Evolutionary conservation across 305 asterid species (phyloP).

Genomic region (Lippia alba): DNA sequence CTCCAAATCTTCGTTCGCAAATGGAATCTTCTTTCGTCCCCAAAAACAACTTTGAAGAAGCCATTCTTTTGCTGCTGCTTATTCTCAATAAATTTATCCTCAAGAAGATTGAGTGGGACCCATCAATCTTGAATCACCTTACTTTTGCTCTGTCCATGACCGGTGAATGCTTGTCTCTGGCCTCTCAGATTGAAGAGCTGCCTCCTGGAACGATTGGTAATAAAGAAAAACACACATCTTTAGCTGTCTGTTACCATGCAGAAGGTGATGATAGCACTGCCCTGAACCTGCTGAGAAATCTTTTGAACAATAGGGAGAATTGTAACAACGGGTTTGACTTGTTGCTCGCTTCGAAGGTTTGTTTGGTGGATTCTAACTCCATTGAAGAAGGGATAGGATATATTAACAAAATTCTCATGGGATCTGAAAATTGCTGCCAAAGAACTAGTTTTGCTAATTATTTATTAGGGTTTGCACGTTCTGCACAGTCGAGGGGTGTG

Average conservation of each 20-base stretch:
- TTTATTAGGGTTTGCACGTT: conserved; percentile 65
- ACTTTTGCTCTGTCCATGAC: conserved; percentile 74
- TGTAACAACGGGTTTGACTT: conserved; percentile 49
- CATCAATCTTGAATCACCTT: conserved; percentile 82
- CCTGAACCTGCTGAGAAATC: conserved; percentile 70
- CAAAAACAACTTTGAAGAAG: conserved; percentile 81
- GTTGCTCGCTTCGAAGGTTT: conserved; percentile 80
- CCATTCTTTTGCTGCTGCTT: conserved; percentile 74
- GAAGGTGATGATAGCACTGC: conserved; percentile 66
- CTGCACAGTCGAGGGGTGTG: conserved; percentile 61
- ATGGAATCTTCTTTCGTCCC: conserved; percentile 79
- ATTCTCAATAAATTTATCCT: conserved; percentile 52
- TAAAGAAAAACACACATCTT: conserved; percentile 58
- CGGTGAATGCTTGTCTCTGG: conserved; percentile 58
- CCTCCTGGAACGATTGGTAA: conserved; percentile 61
- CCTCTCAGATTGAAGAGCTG: conserved; percentile 79
- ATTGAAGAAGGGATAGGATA: conserved; percentile 67
- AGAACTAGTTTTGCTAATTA: conserved; percentile 56
- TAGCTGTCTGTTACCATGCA: conserved; percentile 76
- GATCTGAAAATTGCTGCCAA: conserved; percentile 47
- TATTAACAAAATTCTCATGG: conserved; percentile 45
- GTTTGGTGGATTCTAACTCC: conserved; percentile 50
- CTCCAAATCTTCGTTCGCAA: conserved; percentile 89
- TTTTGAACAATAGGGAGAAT: conserved; percentile 65
- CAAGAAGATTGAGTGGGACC: conserved; percentile 66